phyloP scores from a whole-genome alignment of 2,329 filamentous ascomycete genomes.

The Monosporascus sp. region DNA sequence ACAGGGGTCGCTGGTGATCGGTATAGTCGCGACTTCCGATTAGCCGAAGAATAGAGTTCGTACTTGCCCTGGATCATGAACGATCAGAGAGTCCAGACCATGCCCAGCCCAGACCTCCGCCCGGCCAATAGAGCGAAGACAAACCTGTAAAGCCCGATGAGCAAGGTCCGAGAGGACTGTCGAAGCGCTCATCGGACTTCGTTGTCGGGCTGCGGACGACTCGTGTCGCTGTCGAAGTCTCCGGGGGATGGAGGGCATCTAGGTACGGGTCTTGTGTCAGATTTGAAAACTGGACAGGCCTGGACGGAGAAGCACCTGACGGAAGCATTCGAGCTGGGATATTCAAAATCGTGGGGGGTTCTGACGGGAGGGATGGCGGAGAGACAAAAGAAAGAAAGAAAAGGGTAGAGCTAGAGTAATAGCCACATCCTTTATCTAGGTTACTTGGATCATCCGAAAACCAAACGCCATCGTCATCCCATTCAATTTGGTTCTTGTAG shows the following conservation, averaged over 20 bases:
- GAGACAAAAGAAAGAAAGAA: neutral
- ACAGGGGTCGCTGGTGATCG: neutral
- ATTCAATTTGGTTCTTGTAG: too few relatives aligned
- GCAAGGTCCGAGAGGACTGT: neutral
- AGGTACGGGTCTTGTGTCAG: neutral
- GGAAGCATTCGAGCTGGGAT: neutral
- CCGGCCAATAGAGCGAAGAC: neutral
- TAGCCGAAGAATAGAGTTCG: neutral
- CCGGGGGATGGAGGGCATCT: neutral
- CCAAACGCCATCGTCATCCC: neutral
- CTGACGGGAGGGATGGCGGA: neutral
- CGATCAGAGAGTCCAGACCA: neutral
- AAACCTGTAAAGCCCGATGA: neutral
- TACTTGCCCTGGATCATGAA: neutral
- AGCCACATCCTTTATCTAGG: neutral
- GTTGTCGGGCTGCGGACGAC: neutral
- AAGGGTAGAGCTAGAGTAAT: neutral
- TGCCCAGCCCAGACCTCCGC: neutral
- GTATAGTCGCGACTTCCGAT: neutral
- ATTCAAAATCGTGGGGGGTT: neutral
- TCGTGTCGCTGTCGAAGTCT: neutral
- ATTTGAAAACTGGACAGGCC: neutral
- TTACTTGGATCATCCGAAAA: neutral
- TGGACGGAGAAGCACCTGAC: neutral
- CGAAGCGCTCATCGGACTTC: neutral